Evolutionary conservation across 305 asterid species (phyloP).

Genomic region (Rubia peregrina): DNA sequence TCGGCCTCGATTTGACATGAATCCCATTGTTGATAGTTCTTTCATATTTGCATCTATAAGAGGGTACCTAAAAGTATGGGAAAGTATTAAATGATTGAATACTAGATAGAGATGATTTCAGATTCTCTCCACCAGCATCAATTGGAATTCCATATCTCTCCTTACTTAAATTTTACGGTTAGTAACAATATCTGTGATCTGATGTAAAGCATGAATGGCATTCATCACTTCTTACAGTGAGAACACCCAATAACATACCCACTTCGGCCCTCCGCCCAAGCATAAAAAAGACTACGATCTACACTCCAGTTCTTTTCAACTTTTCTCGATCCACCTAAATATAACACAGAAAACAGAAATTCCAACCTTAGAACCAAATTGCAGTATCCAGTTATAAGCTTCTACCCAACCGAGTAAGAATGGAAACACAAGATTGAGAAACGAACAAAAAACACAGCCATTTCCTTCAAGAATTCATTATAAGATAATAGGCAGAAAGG

Average conservation of each 20-base stretch:
- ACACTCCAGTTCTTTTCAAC: constrained; percentile 61
- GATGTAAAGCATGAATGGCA: background rate
- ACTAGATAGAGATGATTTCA: background rate
- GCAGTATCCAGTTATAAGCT: background rate
- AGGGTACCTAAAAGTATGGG: constrained; percentile 54
- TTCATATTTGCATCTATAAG: constrained; percentile 89
- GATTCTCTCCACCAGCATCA: background rate
- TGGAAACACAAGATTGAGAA: background rate
- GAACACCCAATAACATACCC: constrained; percentile 41
- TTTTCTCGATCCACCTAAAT: constrained; percentile 72
- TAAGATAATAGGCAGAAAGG: background rate
- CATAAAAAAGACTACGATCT: constrained; percentile 57
- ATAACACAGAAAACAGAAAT: constrained; percentile 1
- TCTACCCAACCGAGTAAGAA: background rate
- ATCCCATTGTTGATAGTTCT: constrained; percentile 69
- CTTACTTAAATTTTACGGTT: background rate
- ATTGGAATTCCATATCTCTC: background rate
- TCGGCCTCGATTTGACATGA: constrained; percentile 97
- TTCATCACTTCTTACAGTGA: background rate
- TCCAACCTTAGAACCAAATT: constrained; percentile 1
- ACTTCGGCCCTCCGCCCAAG: constrained; percentile 74
- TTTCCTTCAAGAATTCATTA: background rate
- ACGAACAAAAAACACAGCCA: background rate
- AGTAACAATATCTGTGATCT: background rate
- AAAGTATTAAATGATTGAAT: constrained; percentile 15